phyloP scores from a whole-genome alignment of 192 early-diverging fungal genomes.

The Lobosporangium transversale region DNA sequence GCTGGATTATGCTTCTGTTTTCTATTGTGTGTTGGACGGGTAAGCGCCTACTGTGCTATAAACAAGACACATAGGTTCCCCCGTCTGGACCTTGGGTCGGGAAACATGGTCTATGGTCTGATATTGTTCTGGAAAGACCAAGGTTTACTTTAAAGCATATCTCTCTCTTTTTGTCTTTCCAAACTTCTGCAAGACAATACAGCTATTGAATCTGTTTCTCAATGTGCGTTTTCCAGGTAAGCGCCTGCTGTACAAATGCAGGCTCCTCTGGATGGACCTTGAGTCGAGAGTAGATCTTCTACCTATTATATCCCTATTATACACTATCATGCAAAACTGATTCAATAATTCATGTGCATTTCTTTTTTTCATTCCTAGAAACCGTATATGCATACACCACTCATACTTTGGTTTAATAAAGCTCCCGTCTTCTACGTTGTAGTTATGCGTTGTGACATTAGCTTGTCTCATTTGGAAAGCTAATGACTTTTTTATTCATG shows the following conservation, averaged over 20 bases:
- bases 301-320: no score
- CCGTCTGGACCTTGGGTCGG: slow-evolving; percentile 17
- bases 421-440: no score
- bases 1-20: slow-evolving; percentile 16
- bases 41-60: slow-evolving; percentile 10
- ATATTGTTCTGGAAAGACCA: background rate
- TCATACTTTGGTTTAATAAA: no score
- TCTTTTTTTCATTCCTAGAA: no score
- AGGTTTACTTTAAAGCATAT: background rate
- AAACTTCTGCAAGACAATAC: background rate
- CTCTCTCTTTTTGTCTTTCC: background rate
- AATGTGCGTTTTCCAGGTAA: slow-evolving; percentile 27
- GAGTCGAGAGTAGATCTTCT: slow-evolving; percentile 23
- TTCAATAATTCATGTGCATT: no score
- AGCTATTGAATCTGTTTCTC: slow-evolving; percentile 12
- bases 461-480: no score
- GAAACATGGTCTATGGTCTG: slow-evolving; percentile 5
- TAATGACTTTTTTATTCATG: no score
- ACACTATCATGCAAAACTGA: no score
- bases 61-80: slow-evolving; percentile 7
- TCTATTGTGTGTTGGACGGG: slow-evolving; percentile 15
- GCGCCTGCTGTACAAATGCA: slow-evolving; percentile 9
- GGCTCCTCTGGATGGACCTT: slow-evolving; percentile 28
- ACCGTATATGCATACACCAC: no score
- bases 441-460: no score